Conservation (phyloP, 2,329 filamentous ascomycete genomes). For the Cordyceps cateniannulata region DNA sequence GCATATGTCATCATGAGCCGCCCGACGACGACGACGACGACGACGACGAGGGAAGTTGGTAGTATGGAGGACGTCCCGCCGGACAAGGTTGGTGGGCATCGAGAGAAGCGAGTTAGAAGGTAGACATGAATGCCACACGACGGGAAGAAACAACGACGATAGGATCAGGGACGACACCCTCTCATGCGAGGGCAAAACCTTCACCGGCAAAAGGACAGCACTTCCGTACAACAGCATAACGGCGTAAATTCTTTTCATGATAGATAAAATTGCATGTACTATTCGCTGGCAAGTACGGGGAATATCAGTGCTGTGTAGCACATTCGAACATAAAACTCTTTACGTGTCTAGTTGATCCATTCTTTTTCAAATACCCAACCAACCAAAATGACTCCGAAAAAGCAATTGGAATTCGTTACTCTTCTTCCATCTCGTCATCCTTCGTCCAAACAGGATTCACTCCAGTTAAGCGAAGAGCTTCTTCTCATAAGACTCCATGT, state of each 20-base stretch:
- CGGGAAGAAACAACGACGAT: neutral
- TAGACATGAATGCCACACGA: neutral
- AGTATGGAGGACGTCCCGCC: neutral
- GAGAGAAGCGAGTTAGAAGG: neutral
- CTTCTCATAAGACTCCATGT: conserved; percentile 99
- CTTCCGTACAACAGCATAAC: conserved; percentile 11
- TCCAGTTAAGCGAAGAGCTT: conserved; percentile 81
- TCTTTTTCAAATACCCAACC: conserved; percentile 10
- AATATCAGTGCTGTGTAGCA: conserved; percentile 10
- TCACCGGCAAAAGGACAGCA: conserved; percentile 2
- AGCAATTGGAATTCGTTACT: conserved; percentile 2
- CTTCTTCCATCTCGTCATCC: conserved; percentile 3
- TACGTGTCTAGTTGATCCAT: conserved; percentile 10
- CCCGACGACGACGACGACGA: neutral
- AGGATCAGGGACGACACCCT: neutral
- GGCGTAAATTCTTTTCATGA: conserved; percentile 11
- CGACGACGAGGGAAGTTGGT: neutral
- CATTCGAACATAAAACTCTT: conserved; percentile 10
- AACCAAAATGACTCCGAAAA: conserved; percentile 9
- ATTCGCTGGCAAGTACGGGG: conserved; percentile 15
- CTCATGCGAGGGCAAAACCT: neutral
- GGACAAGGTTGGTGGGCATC: neutral
- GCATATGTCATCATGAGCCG: conserved; percentile 56
- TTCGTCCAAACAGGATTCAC: conserved; percentile 13
- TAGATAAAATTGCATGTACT: conserved; percentile 9